Conservation (phyloP, 140 eudicot genomes). For the Ambrosia hybrid region DNA sequence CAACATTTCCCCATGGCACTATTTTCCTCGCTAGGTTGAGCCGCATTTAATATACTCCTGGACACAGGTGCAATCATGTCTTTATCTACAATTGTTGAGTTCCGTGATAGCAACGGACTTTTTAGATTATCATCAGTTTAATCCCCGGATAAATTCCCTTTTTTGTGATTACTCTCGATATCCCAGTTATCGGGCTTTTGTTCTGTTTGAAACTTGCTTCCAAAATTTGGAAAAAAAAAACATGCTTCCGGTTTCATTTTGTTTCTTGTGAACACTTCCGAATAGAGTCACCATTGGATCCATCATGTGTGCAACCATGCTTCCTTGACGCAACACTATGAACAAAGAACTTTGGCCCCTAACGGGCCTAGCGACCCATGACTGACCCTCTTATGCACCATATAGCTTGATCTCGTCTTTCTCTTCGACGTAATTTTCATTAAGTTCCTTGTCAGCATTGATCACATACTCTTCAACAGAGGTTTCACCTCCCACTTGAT, state of each 20-base stretch:
- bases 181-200: conserved; percentile 69
- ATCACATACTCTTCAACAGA: conserved; percentile 85
- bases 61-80: conserved; percentile 39
- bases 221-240: conserved; percentile 61
- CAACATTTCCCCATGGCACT: conserved; percentile 45
- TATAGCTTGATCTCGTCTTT: conserved; percentile 76
- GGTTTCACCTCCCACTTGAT: conserved; percentile 72
- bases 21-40: conserved; percentile 49
- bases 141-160: conserved; percentile 50
- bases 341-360: conserved; percentile 77
- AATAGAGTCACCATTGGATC: conserved; percentile 83
- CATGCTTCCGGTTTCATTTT: conserved; percentile 66
- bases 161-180: conserved; percentile 53
- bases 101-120: conserved; percentile 85
- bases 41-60: conserved; percentile 34
- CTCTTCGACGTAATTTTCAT: conserved; percentile 50
- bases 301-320: conserved; percentile 52
- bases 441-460: conserved; percentile 65
- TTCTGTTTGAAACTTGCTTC: conserved; percentile 80
- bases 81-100: conserved; percentile 54
- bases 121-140: conserved; percentile 73
- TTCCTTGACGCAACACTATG: conserved; percentile 65
- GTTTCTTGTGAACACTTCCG: conserved; percentile 84
- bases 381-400: conserved; percentile 87
- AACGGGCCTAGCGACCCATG: conserved; percentile 97